These are phyloP conservation scores for Lentinula guzmanii DNA, from an alignment of 768 basidiomycete species.

Conservation along the genomic window DNA sequence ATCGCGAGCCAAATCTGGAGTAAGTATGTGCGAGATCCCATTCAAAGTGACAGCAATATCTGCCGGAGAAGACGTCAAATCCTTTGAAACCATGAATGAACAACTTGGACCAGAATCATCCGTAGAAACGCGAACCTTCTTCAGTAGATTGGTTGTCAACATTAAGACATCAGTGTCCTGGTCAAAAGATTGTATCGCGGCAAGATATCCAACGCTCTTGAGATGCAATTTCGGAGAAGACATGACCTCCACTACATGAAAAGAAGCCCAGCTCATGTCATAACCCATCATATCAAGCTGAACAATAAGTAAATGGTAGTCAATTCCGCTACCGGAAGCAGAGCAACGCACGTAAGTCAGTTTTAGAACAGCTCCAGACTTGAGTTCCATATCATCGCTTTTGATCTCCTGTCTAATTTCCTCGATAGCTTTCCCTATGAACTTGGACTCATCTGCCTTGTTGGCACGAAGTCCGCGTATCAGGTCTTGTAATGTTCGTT, in stretches of 20 bases:
- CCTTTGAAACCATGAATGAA: conserved; percentile 39
- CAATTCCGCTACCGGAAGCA: background rate
- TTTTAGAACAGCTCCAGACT: conserved; percentile 92
- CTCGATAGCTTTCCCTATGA: conserved; percentile 88
- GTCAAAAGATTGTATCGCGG: conserved; percentile 84
- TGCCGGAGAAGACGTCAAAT: conserved; percentile 69
- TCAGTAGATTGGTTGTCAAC: conserved; percentile 91
- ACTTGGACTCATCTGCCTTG: conserved; percentile 89
- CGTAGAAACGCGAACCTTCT: conserved; percentile 59
- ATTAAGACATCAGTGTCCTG: conserved; percentile 96
- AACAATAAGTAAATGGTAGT: conserved; percentile 6
- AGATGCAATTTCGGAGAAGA: conserved; percentile 86
- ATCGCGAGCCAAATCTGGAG: conserved; percentile 87
- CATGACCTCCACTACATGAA: conserved; percentile 98
- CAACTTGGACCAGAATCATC: background rate
- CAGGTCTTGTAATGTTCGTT: conserved; percentile 91
- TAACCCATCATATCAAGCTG: conserved; percentile 97
- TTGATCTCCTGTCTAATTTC: conserved; percentile 91
- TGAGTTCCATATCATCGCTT: conserved; percentile 93
- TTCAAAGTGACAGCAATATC: conserved; percentile 75
- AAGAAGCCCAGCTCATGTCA: conserved; percentile 94
- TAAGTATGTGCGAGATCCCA: conserved; percentile 80
- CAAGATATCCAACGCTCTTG: conserved; percentile 94
- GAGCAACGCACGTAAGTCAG: conserved; percentile 83
- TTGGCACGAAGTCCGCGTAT: conserved; percentile 93